Evolutionary conservation across 1,284 basidiomycete genomes (phyloP).

Genomic region (Sanghuangporus baumii): DNA sequence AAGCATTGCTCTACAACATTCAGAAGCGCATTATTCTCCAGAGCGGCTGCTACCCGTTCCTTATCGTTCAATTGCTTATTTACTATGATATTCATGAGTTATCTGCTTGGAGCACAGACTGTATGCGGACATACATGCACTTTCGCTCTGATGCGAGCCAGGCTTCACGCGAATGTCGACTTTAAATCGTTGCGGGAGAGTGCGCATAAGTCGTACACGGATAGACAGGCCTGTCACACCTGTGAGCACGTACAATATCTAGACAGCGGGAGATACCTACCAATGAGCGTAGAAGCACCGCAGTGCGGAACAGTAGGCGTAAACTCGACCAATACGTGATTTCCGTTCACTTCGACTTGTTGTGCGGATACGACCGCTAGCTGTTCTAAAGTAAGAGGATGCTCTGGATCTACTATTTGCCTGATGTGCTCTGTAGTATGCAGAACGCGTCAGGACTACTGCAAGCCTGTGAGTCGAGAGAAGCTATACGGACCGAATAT

Average conservation of each 20-base stretch:
- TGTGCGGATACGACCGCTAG: conserved; percentile 90
- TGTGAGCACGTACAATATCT: not conserved
- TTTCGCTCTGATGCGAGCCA: conserved; percentile 94
- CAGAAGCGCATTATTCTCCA: conserved; percentile 87
- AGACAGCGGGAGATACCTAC: conserved; percentile 37
- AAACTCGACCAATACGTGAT: conserved; percentile 82
- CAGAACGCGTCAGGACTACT: not conserved
- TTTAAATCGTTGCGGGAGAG: conserved; percentile 90
- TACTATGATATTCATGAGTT: conserved; percentile 42
- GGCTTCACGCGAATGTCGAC: conserved; percentile 92
- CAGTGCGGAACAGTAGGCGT: conserved; percentile 99
- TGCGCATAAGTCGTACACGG: conserved; percentile 85
- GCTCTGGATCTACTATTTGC: conserved; percentile 94
- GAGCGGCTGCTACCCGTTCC: conserved; percentile 93
- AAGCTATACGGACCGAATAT: conserved; percentile 48
- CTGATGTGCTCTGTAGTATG: conserved; percentile 73
- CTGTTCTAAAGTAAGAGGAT: conserved; percentile 93
- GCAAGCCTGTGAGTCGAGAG: conserved; percentile 5
- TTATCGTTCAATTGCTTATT: conserved; percentile 99
- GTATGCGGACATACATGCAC: conserved; percentile 52
- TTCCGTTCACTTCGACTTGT: conserved; percentile 74
- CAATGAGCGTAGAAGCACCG: conserved; percentile 96
- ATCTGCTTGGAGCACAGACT: not conserved
- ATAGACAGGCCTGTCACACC: conserved; percentile 74
- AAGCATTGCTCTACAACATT: conserved; percentile 90